Evolutionary conservation across 306 rosid species (phyloP).

Genomic region (Delonix regia): DNA sequence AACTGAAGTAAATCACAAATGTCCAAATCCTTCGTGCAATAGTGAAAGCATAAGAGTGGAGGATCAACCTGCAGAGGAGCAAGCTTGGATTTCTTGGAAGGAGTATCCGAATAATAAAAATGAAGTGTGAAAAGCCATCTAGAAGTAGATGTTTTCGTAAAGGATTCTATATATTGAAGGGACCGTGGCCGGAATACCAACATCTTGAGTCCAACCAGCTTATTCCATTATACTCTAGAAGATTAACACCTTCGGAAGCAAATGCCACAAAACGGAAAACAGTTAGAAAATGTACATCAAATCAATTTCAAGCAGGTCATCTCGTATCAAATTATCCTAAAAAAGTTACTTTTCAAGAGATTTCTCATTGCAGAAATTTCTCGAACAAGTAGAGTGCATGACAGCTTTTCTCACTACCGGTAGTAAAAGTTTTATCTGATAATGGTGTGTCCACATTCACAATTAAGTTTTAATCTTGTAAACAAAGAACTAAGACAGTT

Average conservation of each 20-base stretch:
- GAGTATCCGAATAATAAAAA: slow-evolving; percentile 54
- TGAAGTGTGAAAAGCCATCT: slow-evolving; percentile 52
- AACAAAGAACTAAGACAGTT: neutral
- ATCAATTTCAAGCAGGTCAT: neutral
- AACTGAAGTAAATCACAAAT: slow-evolving; percentile 24
- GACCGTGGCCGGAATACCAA: slow-evolving; percentile 47
- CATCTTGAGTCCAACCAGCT: slow-evolving; percentile 46
- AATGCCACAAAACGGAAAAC: slow-evolving; percentile 4
- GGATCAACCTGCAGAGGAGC: slow-evolving; percentile 85
- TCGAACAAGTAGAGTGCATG: slow-evolving; percentile 1
- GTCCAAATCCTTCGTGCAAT: neutral
- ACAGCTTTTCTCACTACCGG: neutral
- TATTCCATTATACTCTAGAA: slow-evolving; percentile 18
- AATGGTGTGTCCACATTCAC: slow-evolving; percentile 1
- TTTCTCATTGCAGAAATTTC: slow-evolving; percentile 11
- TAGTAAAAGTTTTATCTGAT: neutral
- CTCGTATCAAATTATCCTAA: neutral
- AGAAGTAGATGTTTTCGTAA: slow-evolving; percentile 43
- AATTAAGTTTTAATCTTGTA: neutral
- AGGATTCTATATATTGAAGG: slow-evolving; percentile 43
- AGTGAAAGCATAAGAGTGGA: slow-evolving; percentile 3
- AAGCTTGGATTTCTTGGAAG: slow-evolving; percentile 66
- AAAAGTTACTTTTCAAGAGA: neutral
- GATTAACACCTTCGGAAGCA: slow-evolving; percentile 31
- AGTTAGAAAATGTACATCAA: slow-evolving; percentile 10